phyloP scores from a whole-genome alignment of 2,329 filamentous ascomycete species.

The Epichloe scottii region DNA sequence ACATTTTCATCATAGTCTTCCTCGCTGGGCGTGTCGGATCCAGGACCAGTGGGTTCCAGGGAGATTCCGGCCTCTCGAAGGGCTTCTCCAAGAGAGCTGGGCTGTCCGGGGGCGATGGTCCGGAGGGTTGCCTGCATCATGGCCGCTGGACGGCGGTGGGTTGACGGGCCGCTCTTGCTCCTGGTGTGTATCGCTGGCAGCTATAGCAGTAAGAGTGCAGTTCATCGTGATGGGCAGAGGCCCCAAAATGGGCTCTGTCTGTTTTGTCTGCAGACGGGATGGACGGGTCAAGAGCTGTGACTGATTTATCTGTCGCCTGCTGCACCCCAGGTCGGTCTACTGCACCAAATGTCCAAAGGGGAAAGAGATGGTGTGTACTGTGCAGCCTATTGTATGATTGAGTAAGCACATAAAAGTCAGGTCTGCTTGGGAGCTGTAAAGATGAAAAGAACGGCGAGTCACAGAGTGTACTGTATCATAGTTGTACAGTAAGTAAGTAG shows the following conservation, averaged over 20 bases:
- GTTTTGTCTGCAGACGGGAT: background rate
- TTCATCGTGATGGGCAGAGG: background rate
- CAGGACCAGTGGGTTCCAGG: slow-evolving; percentile 10
- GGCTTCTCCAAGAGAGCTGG: slow-evolving; percentile 16
- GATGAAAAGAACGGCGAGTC: too few species aligned
- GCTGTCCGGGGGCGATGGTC: slow-evolving; percentile 3
- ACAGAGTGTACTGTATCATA: too few species aligned
- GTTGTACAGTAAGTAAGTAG: too few species aligned
- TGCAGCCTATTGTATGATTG: background rate
- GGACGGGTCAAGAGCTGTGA: background rate
- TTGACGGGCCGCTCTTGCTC: background rate
- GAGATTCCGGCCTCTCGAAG: slow-evolving; percentile 14
- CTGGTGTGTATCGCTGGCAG: background rate
- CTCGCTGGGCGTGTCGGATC: slow-evolving; percentile 30
- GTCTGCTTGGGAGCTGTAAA: too few species aligned
- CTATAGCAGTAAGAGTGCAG: background rate
- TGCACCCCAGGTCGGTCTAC: background rate
- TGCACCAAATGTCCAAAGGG: background rate
- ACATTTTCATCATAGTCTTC: slow-evolving; percentile 32
- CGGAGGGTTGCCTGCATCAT: background rate
- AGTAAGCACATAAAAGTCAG: too few species aligned
- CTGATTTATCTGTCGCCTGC: background rate
- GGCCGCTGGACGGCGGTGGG: background rate
- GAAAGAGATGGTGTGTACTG: background rate
- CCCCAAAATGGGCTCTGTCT: background rate